phyloP scores from a whole-genome alignment of 305 asterid genomes.

The Solanum hybrid region DNA sequence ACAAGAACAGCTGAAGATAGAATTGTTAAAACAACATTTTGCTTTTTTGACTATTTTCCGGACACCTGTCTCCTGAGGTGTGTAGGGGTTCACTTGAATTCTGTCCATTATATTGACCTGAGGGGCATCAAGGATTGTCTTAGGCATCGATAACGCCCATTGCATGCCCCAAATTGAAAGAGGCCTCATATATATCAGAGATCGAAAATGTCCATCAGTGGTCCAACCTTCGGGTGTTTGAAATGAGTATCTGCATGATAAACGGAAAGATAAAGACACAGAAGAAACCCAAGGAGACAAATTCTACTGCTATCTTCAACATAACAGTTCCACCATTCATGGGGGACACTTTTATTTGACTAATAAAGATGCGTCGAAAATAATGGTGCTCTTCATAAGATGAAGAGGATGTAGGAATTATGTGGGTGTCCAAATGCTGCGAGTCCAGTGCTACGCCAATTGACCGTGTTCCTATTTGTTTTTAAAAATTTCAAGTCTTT shows the following conservation, averaged over 20 bases:
- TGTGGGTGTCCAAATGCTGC: not conserved
- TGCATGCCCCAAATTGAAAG: constrained; percentile 98
- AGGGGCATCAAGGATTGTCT: constrained; percentile 49
- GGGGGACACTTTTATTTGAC: not conserved
- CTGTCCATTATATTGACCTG: constrained; percentile 47
- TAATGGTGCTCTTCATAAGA: not conserved
- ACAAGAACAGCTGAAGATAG: constrained; percentile 69
- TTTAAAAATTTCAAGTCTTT: not conserved
- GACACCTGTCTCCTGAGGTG: constrained; percentile 35
- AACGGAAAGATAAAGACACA: not conserved
- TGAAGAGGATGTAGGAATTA: not conserved
- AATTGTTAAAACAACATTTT: constrained; percentile 61
- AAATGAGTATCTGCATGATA: constrained; percentile 59
- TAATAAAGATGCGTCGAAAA: not conserved
- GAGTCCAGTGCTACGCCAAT: not conserved
- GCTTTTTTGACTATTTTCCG: constrained; percentile 48
- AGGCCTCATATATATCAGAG: constrained; percentile 93
- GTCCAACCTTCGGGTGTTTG: constrained; percentile 99
- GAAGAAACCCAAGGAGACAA: not conserved
- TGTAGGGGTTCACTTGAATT: constrained; percentile 20
- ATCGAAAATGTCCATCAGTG: constrained; percentile 79
- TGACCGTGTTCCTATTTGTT: not conserved
- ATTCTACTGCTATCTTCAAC: not conserved
- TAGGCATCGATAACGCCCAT: constrained; percentile 53
- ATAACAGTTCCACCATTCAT: not conserved